Evolutionary conservation across 2,329 filamentous ascomycete species (phyloP), one percentile per base, ranked within the genome.

Genomic region (Exophiala alcalophila): DNA sequence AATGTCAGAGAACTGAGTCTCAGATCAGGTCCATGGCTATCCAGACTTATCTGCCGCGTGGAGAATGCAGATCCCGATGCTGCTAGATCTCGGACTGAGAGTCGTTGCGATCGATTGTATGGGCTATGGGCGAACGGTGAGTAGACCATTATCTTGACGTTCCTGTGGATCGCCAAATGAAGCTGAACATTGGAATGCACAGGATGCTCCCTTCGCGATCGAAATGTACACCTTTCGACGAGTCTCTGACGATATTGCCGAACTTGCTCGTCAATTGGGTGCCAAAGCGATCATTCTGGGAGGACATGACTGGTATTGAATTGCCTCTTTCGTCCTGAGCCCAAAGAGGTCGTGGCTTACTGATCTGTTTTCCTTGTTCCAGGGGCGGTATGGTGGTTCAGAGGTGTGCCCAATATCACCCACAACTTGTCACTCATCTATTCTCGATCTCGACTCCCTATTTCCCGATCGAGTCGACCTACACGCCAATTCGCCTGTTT

Each of bases 41-140:
- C 89, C 89, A 0, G 89, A 95, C 65, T 66, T 91, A n/a, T 78
- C 80, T 5, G 81, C 88, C 58, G 88, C 84, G 60, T 96, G 91
- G 90, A 82, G 89, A 51, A 83, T 86, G 65, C 90, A 96, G 65
- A 84, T 96, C 47, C 89, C 90, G 0, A 65, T 80, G 54, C 74
- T 97, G 15, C 64, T 84, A 23, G 74, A 81, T 4, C 71, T 86
- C 44, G 83, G 83, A 15, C 77, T 90, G 52, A 78, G 83, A 38
- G 87, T 95, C 40, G 78, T 96, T 18, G 86, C 80, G 8, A 85
- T 88, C 0, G 87, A 96, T 65, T 83, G 89, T 73, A 76, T 94
- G 55, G 90, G 91, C 49, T 97, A 91, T 62, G 86, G 85, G 18
- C 76, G 78, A 46, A 91, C 86, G 15, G 40, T 38, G n/a, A 29